Conservation (phyloP, 1,284 basidiomycete genomes). For the Pisolithus thermaeus region DNA sequence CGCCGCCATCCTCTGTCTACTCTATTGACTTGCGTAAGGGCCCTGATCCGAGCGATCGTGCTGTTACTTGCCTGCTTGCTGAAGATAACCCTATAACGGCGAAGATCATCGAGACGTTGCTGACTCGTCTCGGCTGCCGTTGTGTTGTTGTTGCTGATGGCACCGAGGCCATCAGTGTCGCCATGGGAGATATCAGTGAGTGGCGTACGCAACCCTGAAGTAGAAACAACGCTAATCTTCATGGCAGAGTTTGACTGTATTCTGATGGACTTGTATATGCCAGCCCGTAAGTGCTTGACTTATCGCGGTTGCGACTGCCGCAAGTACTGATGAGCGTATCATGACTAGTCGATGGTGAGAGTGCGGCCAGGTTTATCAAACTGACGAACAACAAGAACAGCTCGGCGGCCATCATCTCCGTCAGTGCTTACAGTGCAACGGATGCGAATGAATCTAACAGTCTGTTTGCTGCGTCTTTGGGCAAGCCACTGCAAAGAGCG, state of each 20-base stretch:
- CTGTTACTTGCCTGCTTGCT: conserved; percentile 88
- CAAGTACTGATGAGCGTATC: conserved; percentile 5
- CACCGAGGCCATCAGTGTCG: conserved; percentile 92
- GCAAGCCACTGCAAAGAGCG: conserved; percentile 84
- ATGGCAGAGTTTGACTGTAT: conserved; percentile 78
- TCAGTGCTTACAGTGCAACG: conserved; percentile 75
- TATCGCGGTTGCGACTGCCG: background rate
- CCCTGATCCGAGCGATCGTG: conserved; percentile 67
- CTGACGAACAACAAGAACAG: conserved; percentile 91
- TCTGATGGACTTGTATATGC: conserved; percentile 87
- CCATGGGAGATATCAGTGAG: conserved; percentile 94
- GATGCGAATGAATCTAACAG: conserved; percentile 65
- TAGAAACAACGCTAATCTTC: conserved; percentile 12
- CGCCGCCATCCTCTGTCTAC: conserved; percentile 72
- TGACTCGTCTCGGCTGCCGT: conserved; percentile 89
- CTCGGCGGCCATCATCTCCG: conserved; percentile 85
- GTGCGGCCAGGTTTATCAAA: conserved; percentile 90
- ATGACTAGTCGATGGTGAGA: conserved; percentile 77
- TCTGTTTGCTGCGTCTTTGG: conserved; percentile 79
- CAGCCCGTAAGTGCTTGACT: conserved; percentile 59
- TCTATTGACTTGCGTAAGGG: conserved; percentile 70
- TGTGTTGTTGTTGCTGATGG: conserved; percentile 94
- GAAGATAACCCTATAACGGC: conserved; percentile 98
- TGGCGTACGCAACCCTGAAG: conserved; percentile 16
- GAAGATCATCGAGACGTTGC: conserved; percentile 91